A percentile compares a stretch with the other conserved stretches of the same genome.
Conservation (phyloP, 441 rosid genomes). For the Hura crepitans region DNA sequence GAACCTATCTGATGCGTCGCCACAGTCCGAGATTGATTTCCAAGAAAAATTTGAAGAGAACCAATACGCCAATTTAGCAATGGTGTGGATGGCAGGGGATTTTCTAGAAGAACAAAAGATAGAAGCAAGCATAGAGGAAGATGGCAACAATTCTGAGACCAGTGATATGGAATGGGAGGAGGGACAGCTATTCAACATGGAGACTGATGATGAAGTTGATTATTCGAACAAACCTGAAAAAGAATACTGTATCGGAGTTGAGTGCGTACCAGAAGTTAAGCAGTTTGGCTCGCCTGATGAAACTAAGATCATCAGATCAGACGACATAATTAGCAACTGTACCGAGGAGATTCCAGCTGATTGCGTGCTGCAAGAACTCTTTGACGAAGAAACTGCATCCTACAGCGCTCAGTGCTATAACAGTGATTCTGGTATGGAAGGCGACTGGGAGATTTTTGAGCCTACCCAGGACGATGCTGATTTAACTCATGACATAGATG, state of each 20-base stretch:
- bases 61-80: no score
- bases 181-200: slow-evolving; percentile 22
- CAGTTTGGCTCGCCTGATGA: slow-evolving; percentile 24
- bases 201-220: slow-evolving; percentile 22
- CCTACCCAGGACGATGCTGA: slow-evolving; percentile 12
- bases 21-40: slow-evolving; percentile 36
- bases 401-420: slow-evolving; percentile 17
- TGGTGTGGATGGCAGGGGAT: background rate
- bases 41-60: slow-evolving; percentile 18
- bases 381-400: slow-evolving; percentile 29
- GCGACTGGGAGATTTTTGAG: slow-evolving; percentile 20
- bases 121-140: slow-evolving; percentile 22
- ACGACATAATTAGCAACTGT: slow-evolving; percentile 22
- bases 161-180: slow-evolving; percentile 53
- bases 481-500: slow-evolving; percentile 24
- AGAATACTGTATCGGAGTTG: slow-evolving; percentile 16
- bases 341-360: slow-evolving; percentile 30
- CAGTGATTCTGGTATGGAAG: slow-evolving; percentile 21
- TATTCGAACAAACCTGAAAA: slow-evolving; percentile 24
- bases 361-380: slow-evolving; percentile 28
- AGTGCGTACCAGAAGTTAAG: slow-evolving; percentile 22
- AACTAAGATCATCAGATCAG: slow-evolving; percentile 18
- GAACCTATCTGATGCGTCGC: slow-evolving; percentile 36
- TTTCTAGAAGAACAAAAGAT: slow-evolving; percentile 17
- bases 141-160: slow-evolving; percentile 26